phyloP scores from a whole-genome alignment of 1,139 yeast genomes.

The Hyphopichia burtonii region DNA sequence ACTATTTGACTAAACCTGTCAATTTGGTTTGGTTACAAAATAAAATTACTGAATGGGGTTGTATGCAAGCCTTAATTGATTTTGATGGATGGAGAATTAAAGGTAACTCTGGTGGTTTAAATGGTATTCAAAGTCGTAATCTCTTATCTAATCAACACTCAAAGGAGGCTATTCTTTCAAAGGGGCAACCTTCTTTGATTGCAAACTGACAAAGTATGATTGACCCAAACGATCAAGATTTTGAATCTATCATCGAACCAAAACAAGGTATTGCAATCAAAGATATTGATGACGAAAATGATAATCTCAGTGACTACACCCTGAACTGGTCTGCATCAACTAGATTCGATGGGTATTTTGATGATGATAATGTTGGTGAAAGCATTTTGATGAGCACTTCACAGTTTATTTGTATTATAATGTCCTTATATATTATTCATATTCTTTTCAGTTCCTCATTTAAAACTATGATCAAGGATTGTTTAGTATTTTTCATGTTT shows the following conservation, averaged over 20 bases:
- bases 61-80: conserved; percentile 96
- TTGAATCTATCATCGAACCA: not conserved
- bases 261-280: not conserved
- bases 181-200: not conserved
- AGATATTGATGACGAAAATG: not conserved
- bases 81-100: conserved; percentile 85
- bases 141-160: not conserved
- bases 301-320: not conserved
- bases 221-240: not conserved
- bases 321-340: not conserved
- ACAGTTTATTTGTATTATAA: not conserved
- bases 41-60: conserved; percentile 95
- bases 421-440: not conserved
- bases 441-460: not conserved
- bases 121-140: not conserved
- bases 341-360: not conserved
- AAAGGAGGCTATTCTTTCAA: not conserved
- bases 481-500: not conserved
- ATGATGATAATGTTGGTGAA: not conserved
- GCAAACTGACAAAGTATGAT: conserved; percentile 1
- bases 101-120: conserved; percentile 6
- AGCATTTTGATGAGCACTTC: not conserved
- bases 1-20: conserved; percentile 94
- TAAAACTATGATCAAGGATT: not conserved
- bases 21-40: conserved; percentile 91